These are phyloP conservation scores for Apiosordaria backusii DNA, from an alignment of 495 filamentous ascomycete species.

Conservation along the genomic window DNA sequence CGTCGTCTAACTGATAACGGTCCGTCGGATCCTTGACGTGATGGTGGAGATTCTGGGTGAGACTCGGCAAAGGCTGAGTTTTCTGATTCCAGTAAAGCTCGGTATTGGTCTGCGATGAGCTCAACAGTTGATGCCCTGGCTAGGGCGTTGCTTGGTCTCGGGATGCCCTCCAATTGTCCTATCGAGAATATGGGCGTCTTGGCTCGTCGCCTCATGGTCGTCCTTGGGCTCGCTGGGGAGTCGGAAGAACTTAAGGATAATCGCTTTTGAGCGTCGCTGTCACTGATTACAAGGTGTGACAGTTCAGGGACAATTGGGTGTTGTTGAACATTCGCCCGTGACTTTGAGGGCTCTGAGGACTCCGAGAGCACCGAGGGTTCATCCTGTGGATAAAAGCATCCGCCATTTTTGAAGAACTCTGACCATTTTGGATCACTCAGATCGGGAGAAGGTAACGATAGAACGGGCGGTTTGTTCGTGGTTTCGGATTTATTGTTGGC, in stretches of 20 bases:
- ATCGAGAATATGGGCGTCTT: constrained; percentile 45
- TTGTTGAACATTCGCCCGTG: background rate
- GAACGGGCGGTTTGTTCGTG: constrained; percentile 20
- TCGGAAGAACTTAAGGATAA: constrained; percentile 18
- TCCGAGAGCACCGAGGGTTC: background rate
- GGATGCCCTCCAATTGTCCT: constrained; percentile 36
- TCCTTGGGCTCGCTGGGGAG: constrained; percentile 4
- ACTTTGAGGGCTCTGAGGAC: background rate
- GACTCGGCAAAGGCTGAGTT: constrained; percentile 22
- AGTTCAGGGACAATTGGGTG: constrained; percentile 39
- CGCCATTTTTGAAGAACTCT: constrained; percentile 34
- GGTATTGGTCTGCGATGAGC: constrained; percentile 46
- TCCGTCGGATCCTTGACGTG: constrained; percentile 11
- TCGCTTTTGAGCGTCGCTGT: constrained; percentile 22
- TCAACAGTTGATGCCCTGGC: constrained; percentile 38
- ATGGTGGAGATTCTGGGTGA: constrained; percentile 25
- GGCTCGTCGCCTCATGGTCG: constrained; percentile 36
- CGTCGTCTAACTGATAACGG: constrained; percentile 7
- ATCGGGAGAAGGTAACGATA: constrained; percentile 18
- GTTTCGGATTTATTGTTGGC: constrained; percentile 26
- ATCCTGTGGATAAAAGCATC: constrained; percentile 24
- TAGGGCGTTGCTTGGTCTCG: constrained; percentile 25
- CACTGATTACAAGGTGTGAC: constrained; percentile 31
- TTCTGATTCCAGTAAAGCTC: constrained; percentile 38
- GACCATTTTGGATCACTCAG: constrained; percentile 36